These are phyloP conservation scores for Globisporangium lucens DNA, from an alignment of 352 stramenopile genomes.

Conservation along the genomic window DNA sequence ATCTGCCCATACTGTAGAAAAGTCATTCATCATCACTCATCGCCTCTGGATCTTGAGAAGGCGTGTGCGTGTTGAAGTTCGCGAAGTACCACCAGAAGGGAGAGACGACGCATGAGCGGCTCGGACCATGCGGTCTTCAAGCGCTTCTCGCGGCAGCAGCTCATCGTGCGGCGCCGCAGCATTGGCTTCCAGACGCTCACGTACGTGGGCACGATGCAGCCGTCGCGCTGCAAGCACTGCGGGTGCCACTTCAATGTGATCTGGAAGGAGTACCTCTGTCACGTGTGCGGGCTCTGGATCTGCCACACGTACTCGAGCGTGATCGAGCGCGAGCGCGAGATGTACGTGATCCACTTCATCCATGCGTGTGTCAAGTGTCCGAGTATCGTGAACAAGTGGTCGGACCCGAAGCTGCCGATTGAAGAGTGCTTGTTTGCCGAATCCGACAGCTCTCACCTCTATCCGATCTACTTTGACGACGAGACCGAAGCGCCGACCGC, in stretches of 20 bases:
- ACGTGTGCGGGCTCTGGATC: constrained; percentile 47
- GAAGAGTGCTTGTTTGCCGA: constrained; percentile 42
- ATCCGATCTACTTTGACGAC: constrained; percentile 45
- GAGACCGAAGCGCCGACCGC: constrained; percentile 21
- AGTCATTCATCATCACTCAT: too few species aligned
- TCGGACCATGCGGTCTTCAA: constrained; percentile 49
- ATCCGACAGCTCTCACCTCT: constrained; percentile 30
- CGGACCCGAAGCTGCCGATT: constrained; percentile 33
- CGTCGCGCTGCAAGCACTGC: constrained; percentile 41
- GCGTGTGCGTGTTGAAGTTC: neutral
- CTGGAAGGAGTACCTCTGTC: constrained; percentile 45
- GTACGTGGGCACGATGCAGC: constrained; percentile 15
- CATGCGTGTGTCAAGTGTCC: constrained; percentile 40
- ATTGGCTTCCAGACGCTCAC: constrained; percentile 47
- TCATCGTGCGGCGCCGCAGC: constrained; percentile 38
- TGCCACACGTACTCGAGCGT: constrained; percentile 54
- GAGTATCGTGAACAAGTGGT: constrained; percentile 47
- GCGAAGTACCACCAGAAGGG: neutral
- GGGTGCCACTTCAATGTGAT: constrained; percentile 39
- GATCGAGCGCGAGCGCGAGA: constrained; percentile 45
- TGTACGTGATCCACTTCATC: constrained; percentile 39
- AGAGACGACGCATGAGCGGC: neutral
- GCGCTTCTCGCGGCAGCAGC: constrained; percentile 42
- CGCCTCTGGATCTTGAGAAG: neutral
- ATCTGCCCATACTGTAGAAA: neutral